Evolutionary conservation across 1,284 basidiomycete genomes (phyloP), one percentile per base, ranked within the genome.

Genomic region (Bjerkandera adusta): DNA sequence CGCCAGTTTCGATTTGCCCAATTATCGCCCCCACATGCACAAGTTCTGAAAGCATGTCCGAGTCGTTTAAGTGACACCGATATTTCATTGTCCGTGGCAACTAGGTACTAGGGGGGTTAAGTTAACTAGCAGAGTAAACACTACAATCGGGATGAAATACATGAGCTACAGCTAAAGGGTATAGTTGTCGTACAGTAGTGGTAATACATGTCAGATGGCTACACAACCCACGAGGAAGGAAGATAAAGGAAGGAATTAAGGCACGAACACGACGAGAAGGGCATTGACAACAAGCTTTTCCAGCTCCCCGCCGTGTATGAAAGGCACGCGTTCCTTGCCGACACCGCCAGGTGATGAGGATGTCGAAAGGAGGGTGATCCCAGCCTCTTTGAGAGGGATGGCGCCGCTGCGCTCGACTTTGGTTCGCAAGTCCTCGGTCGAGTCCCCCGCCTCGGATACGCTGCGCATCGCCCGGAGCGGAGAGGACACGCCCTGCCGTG

Each of bases 201-300:
- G 30, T 34, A 24, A 29, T 48, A 38, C 33, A 48, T 15, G 33
- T 41, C 25, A 25, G 40, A 43, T 16, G 22, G 21, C 46, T 42
- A 42, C 34, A 37, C 29, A 24, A 21, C 32, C 22, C 16, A 16
- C 16, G 16, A 32, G 15, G n/a, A 25, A 10, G 20, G 11, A 24
- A 21, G 41, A 33, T 12, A 32, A 25, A 24, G 5, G 27, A 38
- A 46, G 18, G 37, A 42, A 42, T 73, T 64, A 80, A 25, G 77
- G 75, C 49, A 88, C 77, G 56, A 71, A 88, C 5, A 79, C 78
- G 20, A 88, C 83, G 43, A 89, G 58, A 44, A 89, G 61, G 21
- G 82, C 76, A 61, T 89, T 88, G 18, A 89, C 83, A 6, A 88
- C 73, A 50, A 89, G 63, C 64, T 81, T 87, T 61, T 85, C 80